phyloP scores from a whole-genome alignment of 2,329 filamentous ascomycete species.

The Penicillium paneum region DNA sequence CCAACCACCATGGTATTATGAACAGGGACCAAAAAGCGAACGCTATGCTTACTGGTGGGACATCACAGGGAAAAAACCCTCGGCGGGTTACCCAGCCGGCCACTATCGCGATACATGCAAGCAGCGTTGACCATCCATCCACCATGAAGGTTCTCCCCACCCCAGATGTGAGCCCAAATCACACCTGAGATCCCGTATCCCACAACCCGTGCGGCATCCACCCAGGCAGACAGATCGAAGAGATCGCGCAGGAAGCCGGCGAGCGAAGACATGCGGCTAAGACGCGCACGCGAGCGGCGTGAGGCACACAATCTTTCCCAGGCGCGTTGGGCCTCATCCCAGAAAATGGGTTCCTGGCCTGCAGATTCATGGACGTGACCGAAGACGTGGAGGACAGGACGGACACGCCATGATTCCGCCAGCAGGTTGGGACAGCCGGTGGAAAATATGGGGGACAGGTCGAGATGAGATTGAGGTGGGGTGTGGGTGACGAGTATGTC shows the following conservation, averaged over 20 bases:
- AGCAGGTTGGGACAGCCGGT: conserved; percentile 71
- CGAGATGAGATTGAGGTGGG: conserved; percentile 70
- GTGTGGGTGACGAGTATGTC: conserved; percentile 81
- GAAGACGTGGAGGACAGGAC: conserved; percentile 74
- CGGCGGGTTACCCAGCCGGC: conserved; percentile 37
- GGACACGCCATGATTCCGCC: conserved; percentile 69
- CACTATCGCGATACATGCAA: conserved; percentile 39
- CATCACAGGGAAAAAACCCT: conserved; percentile 36
- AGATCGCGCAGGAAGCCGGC: conserved; percentile 36
- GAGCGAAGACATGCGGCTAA: conserved; percentile 23
- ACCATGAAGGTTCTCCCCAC: conserved; percentile 46
- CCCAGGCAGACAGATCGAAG: conserved; percentile 41
- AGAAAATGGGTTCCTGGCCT: conserved; percentile 67
- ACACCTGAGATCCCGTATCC: conserved; percentile 54
- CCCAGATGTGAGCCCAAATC: conserved; percentile 61
- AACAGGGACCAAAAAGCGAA: conserved; percentile 1
- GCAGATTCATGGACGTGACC: conserved; percentile 78
- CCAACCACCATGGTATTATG: background rate
- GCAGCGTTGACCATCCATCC: conserved; percentile 61
- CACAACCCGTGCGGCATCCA: conserved; percentile 50
- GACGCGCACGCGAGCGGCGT: conserved; percentile 27
- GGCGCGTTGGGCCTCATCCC: conserved; percentile 67
- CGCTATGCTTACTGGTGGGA: background rate
- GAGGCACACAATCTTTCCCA: conserved; percentile 64
- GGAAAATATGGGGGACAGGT: conserved; percentile 52